These are phyloP conservation scores for Staphylotrichum tortipilum DNA, from an alignment of 495 filamentous ascomycete species.

Conservation along the genomic window DNA sequence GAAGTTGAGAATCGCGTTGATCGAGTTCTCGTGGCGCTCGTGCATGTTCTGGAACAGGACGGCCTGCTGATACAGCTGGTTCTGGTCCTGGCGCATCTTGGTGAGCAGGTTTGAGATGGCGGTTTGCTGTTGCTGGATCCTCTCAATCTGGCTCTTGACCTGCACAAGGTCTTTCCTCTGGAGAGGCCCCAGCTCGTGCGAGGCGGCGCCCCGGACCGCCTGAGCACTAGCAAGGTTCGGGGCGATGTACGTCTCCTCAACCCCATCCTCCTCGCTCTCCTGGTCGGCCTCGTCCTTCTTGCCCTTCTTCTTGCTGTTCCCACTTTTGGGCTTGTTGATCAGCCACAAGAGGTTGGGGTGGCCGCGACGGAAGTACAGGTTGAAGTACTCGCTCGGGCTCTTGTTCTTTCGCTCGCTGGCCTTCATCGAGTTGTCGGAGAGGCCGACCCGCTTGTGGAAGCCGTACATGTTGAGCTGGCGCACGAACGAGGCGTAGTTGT, in stretches of 20 bases:
- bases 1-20: conserved; percentile 95
- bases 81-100: conserved; percentile 73
- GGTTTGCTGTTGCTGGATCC: conserved; percentile 74
- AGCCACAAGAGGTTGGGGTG: conserved; percentile 93
- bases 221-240: conserved; percentile 8
- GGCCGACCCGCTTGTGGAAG: conserved; percentile 95
- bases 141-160: conserved; percentile 69
- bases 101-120: conserved; percentile 72
- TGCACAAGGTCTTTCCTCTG: conserved; percentile 71
- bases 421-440: conserved; percentile 95
- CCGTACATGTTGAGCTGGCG: conserved; percentile 99
- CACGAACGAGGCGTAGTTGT: conserved; percentile 98
- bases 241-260: conserved; percentile 28
- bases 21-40: conserved; percentile 92
- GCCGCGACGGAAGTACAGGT: conserved; percentile 89
- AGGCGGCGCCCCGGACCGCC: conserved; percentile 13
- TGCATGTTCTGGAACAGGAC: conserved; percentile 84
- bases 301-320: conserved; percentile 46
- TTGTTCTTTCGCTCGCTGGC: conserved; percentile 95
- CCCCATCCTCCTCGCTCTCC: conserved; percentile 62
- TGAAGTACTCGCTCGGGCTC: conserved; percentile 94
- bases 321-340: conserved; percentile 90
- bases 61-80: conserved; percentile 81
- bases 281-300: conserved; percentile 62
- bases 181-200: conserved; percentile 41